Evolutionary conservation across 306 rosid species (phyloP), one percentile per base, ranked within the genome.

Genomic region (Echinosophora koreensis): DNA sequence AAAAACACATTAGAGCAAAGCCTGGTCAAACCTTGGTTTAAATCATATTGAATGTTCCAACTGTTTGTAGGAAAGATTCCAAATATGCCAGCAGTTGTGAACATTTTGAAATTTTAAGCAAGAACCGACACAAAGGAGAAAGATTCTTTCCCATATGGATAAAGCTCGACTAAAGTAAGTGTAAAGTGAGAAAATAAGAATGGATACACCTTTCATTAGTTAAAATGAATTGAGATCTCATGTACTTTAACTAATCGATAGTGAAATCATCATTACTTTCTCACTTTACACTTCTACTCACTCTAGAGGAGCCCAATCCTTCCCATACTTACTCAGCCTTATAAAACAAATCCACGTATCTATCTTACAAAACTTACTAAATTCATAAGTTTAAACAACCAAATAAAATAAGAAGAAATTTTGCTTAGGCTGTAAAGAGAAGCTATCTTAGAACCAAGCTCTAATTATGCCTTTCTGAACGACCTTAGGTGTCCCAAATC

Each of bases 51-150:
- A 90, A 94, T 57, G 93, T 79, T 84, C 96, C 89, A 28, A 97
- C 98, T 54, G 98, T 94, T 87, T 94, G 97, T 52, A 94, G 90
- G 79, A 94, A 94, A 71, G 97, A 94, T 78, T 89, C 97, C 88
- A 94, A 86, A 80, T 90, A 92, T 15, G 84, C 81, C 30, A 97
- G 89, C 85, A 94, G 82, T 71, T 91, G 89, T 81, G 97, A 80
- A 30, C 32, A 30, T 30, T 30, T 30, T 30, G 2, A 30, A 30
- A 30, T 30, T 30, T 30, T 30, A 30, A 30, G 32, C 32, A 30
- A 30, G 32, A 30, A 30, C 32, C 0, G 0, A 2, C 32, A 30
- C 32, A 30, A 30, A 22, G 22, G 22, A 22, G 22, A 22, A 22
- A 22, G 22, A 22, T 0, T 1, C 22, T 22, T 22, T 22, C 22